Conservation (phyloP, 805 yeast genomes). For the Candida ovalis region DNA sequence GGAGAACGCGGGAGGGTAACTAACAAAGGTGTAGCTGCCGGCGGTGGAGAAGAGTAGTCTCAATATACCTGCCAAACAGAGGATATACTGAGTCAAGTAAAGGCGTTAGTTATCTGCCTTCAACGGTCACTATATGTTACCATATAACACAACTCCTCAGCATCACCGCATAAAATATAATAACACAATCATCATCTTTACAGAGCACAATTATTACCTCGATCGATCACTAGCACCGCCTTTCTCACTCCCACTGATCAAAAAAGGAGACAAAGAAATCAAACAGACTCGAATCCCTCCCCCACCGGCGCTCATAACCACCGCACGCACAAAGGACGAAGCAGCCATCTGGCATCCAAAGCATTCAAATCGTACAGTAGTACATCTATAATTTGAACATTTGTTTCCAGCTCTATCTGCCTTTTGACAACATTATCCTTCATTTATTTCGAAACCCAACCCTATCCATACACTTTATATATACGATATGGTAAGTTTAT, state of each 20-base stretch:
- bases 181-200: too few species aligned
- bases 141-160: too few species aligned
- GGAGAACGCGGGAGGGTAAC: background rate
- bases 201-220: too few species aligned
- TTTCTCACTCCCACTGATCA: too few species aligned
- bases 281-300: too few species aligned
- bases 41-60: background rate
- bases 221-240: too few species aligned
- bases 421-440: background rate
- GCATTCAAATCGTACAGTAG: background rate
- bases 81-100: too few species aligned
- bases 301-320: background rate
- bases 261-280: too few species aligned
- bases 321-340: background rate
- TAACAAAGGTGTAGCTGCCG: background rate
- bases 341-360: background rate
- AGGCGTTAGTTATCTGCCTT: too few species aligned
- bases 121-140: too few species aligned
- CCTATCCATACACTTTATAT: background rate
- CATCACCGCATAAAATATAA: too few species aligned
- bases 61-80: too few species aligned
- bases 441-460: background rate
- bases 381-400: background rate
- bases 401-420: background rate
- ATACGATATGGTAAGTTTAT: slow-evolving; percentile 1